These are phyloP conservation scores for Hemisphaericaspora xylofermentans DNA, from an alignment of 1,139 yeast genomes.

Conservation along the genomic window DNA sequence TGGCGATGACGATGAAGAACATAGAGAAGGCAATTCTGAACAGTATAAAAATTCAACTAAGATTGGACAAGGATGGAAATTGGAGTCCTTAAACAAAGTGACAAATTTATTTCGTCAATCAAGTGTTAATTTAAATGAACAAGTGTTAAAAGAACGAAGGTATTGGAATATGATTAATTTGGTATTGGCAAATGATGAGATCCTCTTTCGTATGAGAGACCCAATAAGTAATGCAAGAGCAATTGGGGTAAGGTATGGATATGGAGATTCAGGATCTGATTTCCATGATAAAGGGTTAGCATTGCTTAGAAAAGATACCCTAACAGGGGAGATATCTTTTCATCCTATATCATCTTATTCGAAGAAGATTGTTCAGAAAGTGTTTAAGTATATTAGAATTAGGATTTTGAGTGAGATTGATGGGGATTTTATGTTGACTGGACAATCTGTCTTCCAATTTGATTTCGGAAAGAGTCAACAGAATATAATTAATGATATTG, in stretches of 20 bases:
- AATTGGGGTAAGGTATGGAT: slow-evolving; percentile 85
- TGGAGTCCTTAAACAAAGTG: slow-evolving; percentile 63
- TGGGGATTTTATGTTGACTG: slow-evolving; percentile 50
- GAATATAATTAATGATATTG: slow-evolving; percentile 50
- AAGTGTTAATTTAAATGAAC: slow-evolving; percentile 50
- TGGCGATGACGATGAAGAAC: slow-evolving; percentile 19
- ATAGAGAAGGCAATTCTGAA: slow-evolving; percentile 5
- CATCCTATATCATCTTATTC: slow-evolving; percentile 25
- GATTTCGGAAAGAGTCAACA: slow-evolving; percentile 24
- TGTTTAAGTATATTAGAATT: slow-evolving; percentile 48
- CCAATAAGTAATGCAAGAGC: slow-evolving; percentile 45
- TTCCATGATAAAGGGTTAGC: slow-evolving; percentile 77
- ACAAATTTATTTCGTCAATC: slow-evolving; percentile 52
- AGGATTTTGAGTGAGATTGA: slow-evolving; percentile 54
- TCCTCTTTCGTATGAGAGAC: slow-evolving; percentile 66
- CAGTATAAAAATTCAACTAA: slow-evolving; percentile 30
- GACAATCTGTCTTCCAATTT: slow-evolving; percentile 40
- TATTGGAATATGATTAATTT: slow-evolving; percentile 70
- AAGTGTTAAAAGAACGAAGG: slow-evolving; percentile 58
- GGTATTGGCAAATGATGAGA: slow-evolving; percentile 60
- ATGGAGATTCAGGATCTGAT: slow-evolving; percentile 84
- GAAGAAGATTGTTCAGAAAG: slow-evolving; percentile 27
- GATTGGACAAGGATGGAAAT: slow-evolving; percentile 85
- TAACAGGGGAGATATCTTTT: slow-evolving; percentile 36
- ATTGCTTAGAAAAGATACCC: slow-evolving; percentile 44